phyloP scores from a whole-genome alignment of 1,284 basidiomycete species.

The Cutaneotrichosporon sp. region DNA sequence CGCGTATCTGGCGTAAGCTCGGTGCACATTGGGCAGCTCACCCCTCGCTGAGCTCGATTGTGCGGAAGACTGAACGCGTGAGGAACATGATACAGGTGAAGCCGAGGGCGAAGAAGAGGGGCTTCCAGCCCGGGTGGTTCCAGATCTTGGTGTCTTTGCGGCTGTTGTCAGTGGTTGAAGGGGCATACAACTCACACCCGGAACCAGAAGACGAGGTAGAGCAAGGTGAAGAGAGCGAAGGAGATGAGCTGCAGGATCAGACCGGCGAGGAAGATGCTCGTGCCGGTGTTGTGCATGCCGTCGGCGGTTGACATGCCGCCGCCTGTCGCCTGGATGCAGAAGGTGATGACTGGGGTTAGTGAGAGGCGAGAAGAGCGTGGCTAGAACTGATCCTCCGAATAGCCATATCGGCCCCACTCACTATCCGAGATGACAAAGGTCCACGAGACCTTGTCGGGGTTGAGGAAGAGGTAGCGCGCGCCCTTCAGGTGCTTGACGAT shows the following conservation, averaged over 20 bases:
- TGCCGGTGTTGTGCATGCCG: slow-evolving; percentile 43
- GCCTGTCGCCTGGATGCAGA: slow-evolving; percentile 62
- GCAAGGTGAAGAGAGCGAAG: slow-evolving; percentile 62
- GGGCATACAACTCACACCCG: slow-evolving; percentile 55
- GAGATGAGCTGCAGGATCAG: slow-evolving; percentile 64
- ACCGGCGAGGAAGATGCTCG: slow-evolving; percentile 63
- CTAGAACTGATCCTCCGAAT: too few species aligned
- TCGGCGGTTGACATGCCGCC: slow-evolving; percentile 48
- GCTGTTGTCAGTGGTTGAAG: slow-evolving; percentile 7
- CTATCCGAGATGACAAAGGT: slow-evolving; percentile 58
- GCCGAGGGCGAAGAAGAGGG: slow-evolving; percentile 59
- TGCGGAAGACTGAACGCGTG: slow-evolving; percentile 67
- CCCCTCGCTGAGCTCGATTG: slow-evolving; percentile 66
- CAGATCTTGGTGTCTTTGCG: slow-evolving; percentile 16
- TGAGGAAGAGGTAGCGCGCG: slow-evolving; percentile 52
- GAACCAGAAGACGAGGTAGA: slow-evolving; percentile 63
- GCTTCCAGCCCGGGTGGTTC: slow-evolving; percentile 59
- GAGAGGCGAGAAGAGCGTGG: too few species aligned
- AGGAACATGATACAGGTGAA: slow-evolving; percentile 59
- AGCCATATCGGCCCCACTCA: too few species aligned
- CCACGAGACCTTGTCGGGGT: slow-evolving; percentile 32
- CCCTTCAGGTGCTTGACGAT: slow-evolving; percentile 61
- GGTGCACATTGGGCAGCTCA: neutral
- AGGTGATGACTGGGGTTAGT: slow-evolving; percentile 56
- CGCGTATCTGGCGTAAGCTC: slow-evolving; percentile 46